phyloP scores from a whole-genome alignment of 176 grass and related monocot genomes.

The Microstegium vimineum region DNA sequence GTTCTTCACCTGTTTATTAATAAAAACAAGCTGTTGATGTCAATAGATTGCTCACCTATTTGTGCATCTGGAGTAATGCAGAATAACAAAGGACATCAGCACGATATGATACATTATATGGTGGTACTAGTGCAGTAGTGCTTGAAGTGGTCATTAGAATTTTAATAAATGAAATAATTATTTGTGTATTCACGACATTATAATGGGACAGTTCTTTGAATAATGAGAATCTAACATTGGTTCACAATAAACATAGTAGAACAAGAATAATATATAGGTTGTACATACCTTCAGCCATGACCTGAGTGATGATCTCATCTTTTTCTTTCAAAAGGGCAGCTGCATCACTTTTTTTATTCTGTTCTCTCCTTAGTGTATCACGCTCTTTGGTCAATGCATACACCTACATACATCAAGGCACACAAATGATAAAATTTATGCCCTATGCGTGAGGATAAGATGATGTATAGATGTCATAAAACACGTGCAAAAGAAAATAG shows the following conservation, averaged over 20 bases:
- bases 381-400: constrained; percentile 94
- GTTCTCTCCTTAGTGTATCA: constrained; percentile 96
- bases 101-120: neutral
- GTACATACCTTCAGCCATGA: constrained; percentile 97
- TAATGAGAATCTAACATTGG: neutral
- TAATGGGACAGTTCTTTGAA: too few species aligned
- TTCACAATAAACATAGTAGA: constrained; percentile 20
- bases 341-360: constrained; percentile 94
- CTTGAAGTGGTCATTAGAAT: neutral
- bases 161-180: constrained; percentile 7
- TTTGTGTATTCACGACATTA: constrained; percentile 5
- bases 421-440: constrained; percentile 6
- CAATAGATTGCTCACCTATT: neutral
- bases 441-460: neutral
- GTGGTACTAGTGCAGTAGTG: neutral
- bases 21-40: neutral
- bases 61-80: neutral
- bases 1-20: constrained; percentile 85
- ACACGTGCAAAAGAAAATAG: neutral
- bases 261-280: constrained; percentile 4
- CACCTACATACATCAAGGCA: constrained; percentile 54
- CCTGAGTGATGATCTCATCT: constrained; percentile 99
- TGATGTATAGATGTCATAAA: constrained; percentile 11
- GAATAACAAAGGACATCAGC: neutral
- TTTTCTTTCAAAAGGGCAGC: constrained; percentile 99